Conservation (phyloP, 805 yeast species). For the Candida mattraensis region DNA sequence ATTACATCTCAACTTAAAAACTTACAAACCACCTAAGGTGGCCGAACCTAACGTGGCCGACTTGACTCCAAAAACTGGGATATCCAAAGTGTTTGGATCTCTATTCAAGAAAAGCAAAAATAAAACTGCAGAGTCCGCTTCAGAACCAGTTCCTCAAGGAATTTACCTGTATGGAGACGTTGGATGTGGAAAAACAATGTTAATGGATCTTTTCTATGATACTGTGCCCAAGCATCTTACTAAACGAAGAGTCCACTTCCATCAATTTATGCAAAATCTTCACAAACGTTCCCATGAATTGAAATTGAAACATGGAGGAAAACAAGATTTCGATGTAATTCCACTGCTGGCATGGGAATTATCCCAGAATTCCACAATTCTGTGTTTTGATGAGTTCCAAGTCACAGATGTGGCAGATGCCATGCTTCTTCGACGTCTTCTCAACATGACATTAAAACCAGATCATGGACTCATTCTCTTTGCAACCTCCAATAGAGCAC, state of each 20-base stretch:
- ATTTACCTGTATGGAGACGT: slow-evolving; percentile 95
- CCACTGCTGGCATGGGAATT: slow-evolving; percentile 84
- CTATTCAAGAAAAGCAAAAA: slow-evolving; percentile 27
- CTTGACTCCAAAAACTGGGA: slow-evolving; percentile 50
- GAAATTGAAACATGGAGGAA: slow-evolving; percentile 61
- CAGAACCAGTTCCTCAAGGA: slow-evolving; percentile 63
- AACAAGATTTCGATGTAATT: slow-evolving; percentile 71
- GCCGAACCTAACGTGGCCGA: slow-evolving; percentile 50
- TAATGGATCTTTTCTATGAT: slow-evolving; percentile 91
- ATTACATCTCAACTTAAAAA: slow-evolving; percentile 52
- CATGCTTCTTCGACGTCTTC: slow-evolving; percentile 80
- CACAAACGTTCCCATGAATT: slow-evolving; percentile 86
- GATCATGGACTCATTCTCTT: slow-evolving; percentile 83
- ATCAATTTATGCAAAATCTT: slow-evolving; percentile 92
- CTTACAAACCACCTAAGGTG: slow-evolving; percentile 64
- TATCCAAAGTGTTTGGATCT: slow-evolving; percentile 35
- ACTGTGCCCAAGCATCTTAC: slow-evolving; percentile 79
- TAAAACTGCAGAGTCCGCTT: slow-evolving; percentile 11
- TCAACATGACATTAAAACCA: slow-evolving; percentile 64
- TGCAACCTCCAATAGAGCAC: slow-evolving; percentile 94
- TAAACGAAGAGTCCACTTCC: slow-evolving; percentile 86
- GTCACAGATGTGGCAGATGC: slow-evolving; percentile 99
- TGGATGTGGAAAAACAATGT: slow-evolving; percentile 98
- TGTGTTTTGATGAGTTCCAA: slow-evolving; percentile 97
- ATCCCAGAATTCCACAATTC: slow-evolving; percentile 68